Evolutionary conservation across 306 rosid genomes (phyloP).

Genomic region (Cucurbita ficifolia): DNA sequence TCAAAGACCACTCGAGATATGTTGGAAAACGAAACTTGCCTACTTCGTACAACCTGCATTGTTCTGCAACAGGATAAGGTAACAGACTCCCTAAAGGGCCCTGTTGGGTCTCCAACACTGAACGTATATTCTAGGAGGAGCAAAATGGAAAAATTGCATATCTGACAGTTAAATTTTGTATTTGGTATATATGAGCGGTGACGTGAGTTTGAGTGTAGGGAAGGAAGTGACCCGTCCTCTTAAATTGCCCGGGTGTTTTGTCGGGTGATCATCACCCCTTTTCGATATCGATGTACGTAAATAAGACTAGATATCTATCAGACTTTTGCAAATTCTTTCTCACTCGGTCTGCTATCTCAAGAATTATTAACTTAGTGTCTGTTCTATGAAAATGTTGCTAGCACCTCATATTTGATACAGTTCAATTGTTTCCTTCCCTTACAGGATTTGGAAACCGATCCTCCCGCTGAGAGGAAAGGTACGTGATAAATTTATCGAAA

Average conservation of each 20-base stretch:
- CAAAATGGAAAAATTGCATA: neutral
- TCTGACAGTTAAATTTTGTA: neutral
- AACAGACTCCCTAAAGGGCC: constrained; percentile 1
- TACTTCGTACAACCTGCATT: constrained; percentile 13
- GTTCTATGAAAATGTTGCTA: no score
- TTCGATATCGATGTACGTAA: neutral
- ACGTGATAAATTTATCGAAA: constrained; percentile 14
- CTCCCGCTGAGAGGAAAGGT: constrained; percentile 17
- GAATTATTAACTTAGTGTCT: no score
- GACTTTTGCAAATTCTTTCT: neutral
- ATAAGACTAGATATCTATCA: neutral
- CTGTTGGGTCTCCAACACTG: neutral
- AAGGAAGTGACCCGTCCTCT: neutral
- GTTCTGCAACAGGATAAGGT: constrained; percentile 53
- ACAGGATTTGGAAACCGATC: constrained; percentile 38
- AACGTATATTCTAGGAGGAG: neutral
- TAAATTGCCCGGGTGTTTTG: neutral
- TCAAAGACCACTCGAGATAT: constrained; percentile 25
- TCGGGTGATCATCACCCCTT: neutral
- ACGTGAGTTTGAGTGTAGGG: neutral
- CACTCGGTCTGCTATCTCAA: neutral
- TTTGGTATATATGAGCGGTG: neutral
- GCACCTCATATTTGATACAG: neutral
- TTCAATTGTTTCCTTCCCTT: neutral
- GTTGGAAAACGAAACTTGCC: constrained; percentile 27